Base-by-base conservation (phyloP, 495 filamentous ascomycete genomes). In the Xylaria longipes region DNA sequence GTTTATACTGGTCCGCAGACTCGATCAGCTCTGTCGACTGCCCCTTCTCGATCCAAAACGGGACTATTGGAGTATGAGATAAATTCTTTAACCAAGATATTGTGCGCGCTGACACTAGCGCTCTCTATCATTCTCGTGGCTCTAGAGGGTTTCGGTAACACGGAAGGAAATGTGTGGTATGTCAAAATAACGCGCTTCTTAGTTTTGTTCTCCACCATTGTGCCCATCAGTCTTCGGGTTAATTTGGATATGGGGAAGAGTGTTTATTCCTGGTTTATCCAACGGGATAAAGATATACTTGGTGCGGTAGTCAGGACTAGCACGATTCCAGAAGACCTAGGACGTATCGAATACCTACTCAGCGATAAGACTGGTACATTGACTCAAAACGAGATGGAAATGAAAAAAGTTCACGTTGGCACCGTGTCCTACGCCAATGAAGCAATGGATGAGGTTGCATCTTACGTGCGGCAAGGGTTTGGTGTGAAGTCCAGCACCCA, bases 381-480 rank as follows among this genome's bases (percentile, higher is more conserved):
- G 67, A 99, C 96, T 14, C 94, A 98, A 76, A 99, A 99, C 78
- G 93, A 98, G 74, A 98, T 98, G 95, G 96, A 97, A 80, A 88
- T 99, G 86, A 97, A 95, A 77, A 99, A 98, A 81, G 95, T 98
- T 35, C 97, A 98, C 75, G 94, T 99, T 70, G 97, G 97, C 1
- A 98, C 96, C 27, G 97, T 98, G 3, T 97, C 95, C 0, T 99
- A 98, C 76, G 97, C 94, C 29, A 96, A 95, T 73, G 97, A 99
- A 79, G 95, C 96, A 3, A 98, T 98, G 97, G 96, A 98, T 70
- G 97, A 98, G 79, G 97, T 99, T 12, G 81, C 89, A 45, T 90
- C 92, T 0, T 97, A 96, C 75, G 87, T 98, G 57, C 89, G 85
- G 71, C 95, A 97, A 77, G 92, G 89, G 35, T 97, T 98, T 77